Conservation (phyloP, 192 early-diverging fungal genomes). For the Mortierella claussenii region DNA sequence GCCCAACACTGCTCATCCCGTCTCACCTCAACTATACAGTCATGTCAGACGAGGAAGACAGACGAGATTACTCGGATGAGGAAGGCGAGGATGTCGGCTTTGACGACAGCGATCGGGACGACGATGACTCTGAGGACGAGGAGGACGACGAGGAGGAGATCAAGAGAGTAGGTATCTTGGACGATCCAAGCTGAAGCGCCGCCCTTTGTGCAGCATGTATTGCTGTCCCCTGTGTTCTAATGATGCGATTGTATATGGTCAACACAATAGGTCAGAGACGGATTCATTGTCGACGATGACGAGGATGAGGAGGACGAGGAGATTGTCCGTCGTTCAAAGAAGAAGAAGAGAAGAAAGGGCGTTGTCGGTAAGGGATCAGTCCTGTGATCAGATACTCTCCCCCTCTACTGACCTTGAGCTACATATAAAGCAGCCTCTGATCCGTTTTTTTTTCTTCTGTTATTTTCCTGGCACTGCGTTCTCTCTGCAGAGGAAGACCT, state of each 20-base stretch:
- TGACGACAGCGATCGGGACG: slow-evolving; percentile 73
- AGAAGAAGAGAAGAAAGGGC: slow-evolving; percentile 65
- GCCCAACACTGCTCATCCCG: too few relatives aligned
- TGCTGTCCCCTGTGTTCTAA: too few relatives aligned
- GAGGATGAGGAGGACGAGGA: slow-evolving; percentile 70
- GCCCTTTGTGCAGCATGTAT: not conserved
- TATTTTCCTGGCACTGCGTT: not conserved
- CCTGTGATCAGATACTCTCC: too few relatives aligned
- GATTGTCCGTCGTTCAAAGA: slow-evolving; percentile 44
- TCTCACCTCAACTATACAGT: too few relatives aligned
- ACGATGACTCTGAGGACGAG: slow-evolving; percentile 68
- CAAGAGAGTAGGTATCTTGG: slow-evolving; percentile 28
- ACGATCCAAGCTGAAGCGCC: too few relatives aligned
- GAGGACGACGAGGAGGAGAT: slow-evolving; percentile 61
- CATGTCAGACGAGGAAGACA: slow-evolving; percentile 57
- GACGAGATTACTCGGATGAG: slow-evolving; percentile 62
- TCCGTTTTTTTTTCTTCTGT: not conserved
- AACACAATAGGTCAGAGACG: slow-evolving; percentile 67
- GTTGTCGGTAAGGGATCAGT: slow-evolving; percentile 55
- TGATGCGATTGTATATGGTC: too few relatives aligned
- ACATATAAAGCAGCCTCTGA: not conserved
- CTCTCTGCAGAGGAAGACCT: slow-evolving; percentile 72
- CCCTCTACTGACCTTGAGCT: too few relatives aligned
- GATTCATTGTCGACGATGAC: slow-evolving; percentile 83
- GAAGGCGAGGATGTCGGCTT: slow-evolving; percentile 69